These are phyloP conservation scores for Leccinum pachyderme DNA, from an alignment of 1,284 basidiomycete species.

Conservation along the genomic window DNA sequence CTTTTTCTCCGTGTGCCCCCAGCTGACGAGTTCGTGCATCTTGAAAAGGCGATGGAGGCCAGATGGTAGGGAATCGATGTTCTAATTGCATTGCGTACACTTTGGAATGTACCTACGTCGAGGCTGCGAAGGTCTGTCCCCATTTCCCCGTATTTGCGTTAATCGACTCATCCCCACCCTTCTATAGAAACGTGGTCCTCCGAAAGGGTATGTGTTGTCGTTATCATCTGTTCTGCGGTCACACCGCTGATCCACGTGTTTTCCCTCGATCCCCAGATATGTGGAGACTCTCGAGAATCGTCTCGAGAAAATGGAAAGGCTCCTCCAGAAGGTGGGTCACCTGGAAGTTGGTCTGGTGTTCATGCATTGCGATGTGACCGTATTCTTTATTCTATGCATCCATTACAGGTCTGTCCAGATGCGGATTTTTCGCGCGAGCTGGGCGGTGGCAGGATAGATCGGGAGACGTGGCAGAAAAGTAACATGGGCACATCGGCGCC, in stretches of 20 bases:
- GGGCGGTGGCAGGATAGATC: conserved; percentile 31
- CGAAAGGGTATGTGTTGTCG: conserved; percentile 61
- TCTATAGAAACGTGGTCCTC: conserved; percentile 77
- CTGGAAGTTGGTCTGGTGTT: no score
- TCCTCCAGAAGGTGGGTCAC: conserved; percentile 51
- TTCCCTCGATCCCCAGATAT: conserved; percentile 43
- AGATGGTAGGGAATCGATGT: conserved; percentile 68
- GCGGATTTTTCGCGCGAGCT: conserved; percentile 49
- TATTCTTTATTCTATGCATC: background rate
- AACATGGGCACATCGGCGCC: conserved; percentile 17
- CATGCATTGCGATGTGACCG: background rate
- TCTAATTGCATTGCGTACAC: conserved; percentile 77
- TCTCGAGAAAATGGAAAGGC: conserved; percentile 68
- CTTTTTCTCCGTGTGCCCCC: background rate
- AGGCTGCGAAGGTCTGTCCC: conserved; percentile 61
- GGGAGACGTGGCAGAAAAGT: conserved; percentile 40
- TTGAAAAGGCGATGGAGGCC: conserved; percentile 54
- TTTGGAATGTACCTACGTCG: conserved; percentile 76
- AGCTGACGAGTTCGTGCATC: background rate
- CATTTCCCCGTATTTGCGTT: background rate
- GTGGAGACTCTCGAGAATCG: conserved; percentile 73
- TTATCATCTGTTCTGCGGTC: background rate
- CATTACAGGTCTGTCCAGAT: conserved; percentile 47
- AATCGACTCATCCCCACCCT: background rate
- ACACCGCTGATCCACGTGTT: background rate